Evolutionary conservation across 306 rosid species (phyloP), one percentile per base, ranked within the genome.

Genomic region (Cotoneaster glaucophyllus): DNA sequence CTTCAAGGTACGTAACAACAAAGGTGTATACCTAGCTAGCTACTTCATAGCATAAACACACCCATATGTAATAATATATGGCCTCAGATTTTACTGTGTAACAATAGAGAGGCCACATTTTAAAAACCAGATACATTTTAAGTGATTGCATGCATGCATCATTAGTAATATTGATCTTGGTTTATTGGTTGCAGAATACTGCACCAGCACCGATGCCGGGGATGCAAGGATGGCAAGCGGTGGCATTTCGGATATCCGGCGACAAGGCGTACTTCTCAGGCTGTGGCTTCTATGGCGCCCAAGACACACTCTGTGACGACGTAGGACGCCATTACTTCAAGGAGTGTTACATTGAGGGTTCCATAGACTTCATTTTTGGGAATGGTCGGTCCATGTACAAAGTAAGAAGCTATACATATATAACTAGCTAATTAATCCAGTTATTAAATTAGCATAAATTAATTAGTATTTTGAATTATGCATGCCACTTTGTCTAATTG

Each of bases 131-230:
- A 45, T 45, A 24, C 15, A 12, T 58, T 58, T 12, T 3, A 45
- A 45, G 17, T 48, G 18, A 48, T 76, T 29, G 45, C 64, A 48
- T 77, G 58, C 48, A 24, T 14, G 24, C 25, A 21, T 17, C 4
- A 15, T 37, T 37, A 15, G 14, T 12, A 44, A 13, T 44, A 34
- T 11, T 65, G 37, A 15, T 29, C 19, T 15, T 32, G 26, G 1
- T 67, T 12, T n/a, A 1, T 34, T 2, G 2, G 52, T 17, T 34
- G 70, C 86, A 93, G 98, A 93, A 91, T 73, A 93, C 98, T 21
- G 92, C 98, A 25, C 98, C 98, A 3, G 97, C 96, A 48, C 97
- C 97, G 11, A 70, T 79, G 96, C 98, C 97, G n/a, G 97, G 98
- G 61, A 91, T 89, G 96, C 87, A 93, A 61, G 98, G 98, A 31